Conservation (phyloP, 1,139 yeast genomes). For the Hansenula lynferdii region DNA sequence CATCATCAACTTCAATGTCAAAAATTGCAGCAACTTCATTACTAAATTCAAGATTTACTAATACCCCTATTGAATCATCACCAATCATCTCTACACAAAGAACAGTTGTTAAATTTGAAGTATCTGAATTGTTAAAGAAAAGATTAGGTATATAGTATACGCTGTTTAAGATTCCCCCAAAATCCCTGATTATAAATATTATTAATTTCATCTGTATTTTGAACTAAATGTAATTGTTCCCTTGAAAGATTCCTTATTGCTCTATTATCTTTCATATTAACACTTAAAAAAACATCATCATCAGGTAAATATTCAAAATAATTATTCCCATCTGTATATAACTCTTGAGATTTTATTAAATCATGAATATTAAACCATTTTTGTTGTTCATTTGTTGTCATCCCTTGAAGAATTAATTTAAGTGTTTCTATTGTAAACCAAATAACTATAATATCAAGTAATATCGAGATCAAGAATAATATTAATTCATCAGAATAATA, state of each 20-base stretch:
- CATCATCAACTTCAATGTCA: background rate
- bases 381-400: constrained; percentile 83
- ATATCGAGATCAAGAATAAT: constrained; percentile 39
- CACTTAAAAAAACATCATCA: constrained; percentile 17
- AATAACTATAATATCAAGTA: constrained; percentile 47
- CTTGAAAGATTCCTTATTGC: background rate
- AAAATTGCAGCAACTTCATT: constrained; percentile 10
- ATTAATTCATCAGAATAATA: constrained; percentile 6
- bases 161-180: constrained; percentile 13
- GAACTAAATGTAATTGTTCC: constrained; percentile 27
- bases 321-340: constrained; percentile 31
- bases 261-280: constrained; percentile 13
- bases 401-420: constrained; percentile 65
- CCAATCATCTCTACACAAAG: too few species aligned
- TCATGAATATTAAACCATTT: constrained; percentile 80
- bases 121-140: constrained; percentile 13
- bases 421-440: constrained; percentile 62
- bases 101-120: constrained; percentile 4
- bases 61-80: background rate
- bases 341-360: constrained; percentile 42
- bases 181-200: constrained; percentile 67
- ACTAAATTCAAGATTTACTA: constrained; percentile 13
- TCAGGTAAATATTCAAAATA: constrained; percentile 15
- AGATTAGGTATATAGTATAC: constrained; percentile 12
- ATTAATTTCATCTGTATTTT: constrained; percentile 41